Base-by-base conservation (phyloP, 1,284 basidiomycete species). In the Cryptococcus neoformans region DNA sequence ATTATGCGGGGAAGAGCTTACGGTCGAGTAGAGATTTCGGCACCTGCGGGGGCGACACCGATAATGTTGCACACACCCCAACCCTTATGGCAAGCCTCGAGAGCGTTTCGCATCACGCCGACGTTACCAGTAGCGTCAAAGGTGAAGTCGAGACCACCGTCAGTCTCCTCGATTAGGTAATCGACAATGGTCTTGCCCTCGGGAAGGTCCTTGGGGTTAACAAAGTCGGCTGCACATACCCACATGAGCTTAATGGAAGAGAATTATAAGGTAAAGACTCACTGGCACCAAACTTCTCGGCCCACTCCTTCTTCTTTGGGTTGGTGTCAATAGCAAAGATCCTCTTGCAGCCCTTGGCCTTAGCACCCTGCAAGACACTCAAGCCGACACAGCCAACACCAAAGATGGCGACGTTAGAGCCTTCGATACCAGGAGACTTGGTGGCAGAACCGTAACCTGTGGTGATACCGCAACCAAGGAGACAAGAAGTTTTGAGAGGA, bases 11-110 rank as follows among this genome's bases (percentile, higher is more conserved):
- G 28, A 28, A 28, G 28, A 28, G 4, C 28, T 4, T 28, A 28
- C 28, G 51, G 95, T 62, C 96, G 84, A 49, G 96, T 99, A 9
- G 91, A 85, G 69, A 99, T 98, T 79, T 99, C 95, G 73, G 96
- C 87, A 6, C 96, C 96, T n/a, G 96, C 91, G 42, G 92, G 89
- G 6, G 92, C 92, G 44, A 95, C 92, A 64, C 91, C 96, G 62
- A 98, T 97, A 65, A 98, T 79, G 53, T 92, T 98, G 62, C 87
- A 92, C 44, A 97, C 87, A 72, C 96, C 95, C 93, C 93, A 97
- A n/a, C 93, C 93, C 78, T 99, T 99, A 81, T 99, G 96, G 78
- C 94, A 98, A 16, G 91, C 88, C 80, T 99, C 95, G 53, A 99
- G 84, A 38, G 95, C 96, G 53, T 87, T 82, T 62, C 95, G 87